Conservation (phyloP, 2,329 filamentous ascomycete species). For the Colletotrichum spaethianum region DNA sequence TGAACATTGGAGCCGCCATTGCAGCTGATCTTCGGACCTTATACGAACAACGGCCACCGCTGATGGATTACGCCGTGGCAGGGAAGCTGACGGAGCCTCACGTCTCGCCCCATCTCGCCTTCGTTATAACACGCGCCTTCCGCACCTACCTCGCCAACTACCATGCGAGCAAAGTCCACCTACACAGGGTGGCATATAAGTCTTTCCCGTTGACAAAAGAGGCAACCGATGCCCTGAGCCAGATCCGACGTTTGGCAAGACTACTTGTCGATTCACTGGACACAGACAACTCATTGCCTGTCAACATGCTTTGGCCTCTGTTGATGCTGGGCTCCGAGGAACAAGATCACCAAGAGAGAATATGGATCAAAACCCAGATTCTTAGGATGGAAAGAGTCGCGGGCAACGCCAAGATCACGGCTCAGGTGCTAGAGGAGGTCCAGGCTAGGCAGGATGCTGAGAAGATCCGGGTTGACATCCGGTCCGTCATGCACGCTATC, state of each 20-base stretch:
- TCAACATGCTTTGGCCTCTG: conserved; percentile 71
- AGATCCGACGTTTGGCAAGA: conserved; percentile 62
- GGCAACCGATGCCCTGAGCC: conserved; percentile 61
- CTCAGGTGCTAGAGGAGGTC: conserved; percentile 61
- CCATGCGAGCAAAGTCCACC: conserved; percentile 68
- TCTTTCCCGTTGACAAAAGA: conserved; percentile 66
- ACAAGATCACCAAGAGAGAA: conserved; percentile 61
- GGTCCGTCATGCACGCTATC: conserved; percentile 61
- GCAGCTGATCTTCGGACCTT: conserved; percentile 64
- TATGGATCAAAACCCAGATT: conserved; percentile 67
- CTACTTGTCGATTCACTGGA: conserved; percentile 59
- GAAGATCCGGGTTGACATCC: conserved; percentile 59
- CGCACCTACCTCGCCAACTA: conserved; percentile 70
- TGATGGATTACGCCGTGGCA: conserved; percentile 70
- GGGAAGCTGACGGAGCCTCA: conserved; percentile 64
- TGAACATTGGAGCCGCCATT: conserved; percentile 67
- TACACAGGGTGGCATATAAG: conserved; percentile 71
- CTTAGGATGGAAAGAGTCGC: conserved; percentile 62
- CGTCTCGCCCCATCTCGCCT: conserved; percentile 63
- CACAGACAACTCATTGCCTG: conserved; percentile 62
- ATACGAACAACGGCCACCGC: conserved; percentile 64
- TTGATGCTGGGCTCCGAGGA: conserved; percentile 70
- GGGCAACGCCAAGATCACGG: conserved; percentile 60
- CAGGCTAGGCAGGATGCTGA: conserved; percentile 58
- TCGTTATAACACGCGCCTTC: conserved; percentile 66